Percentiles rank a stretch among this genome's conserved stretches.
phyloP scores from a whole-genome alignment of 75 land plant genomes.

The Pseudotsuga menziesii region DNA sequence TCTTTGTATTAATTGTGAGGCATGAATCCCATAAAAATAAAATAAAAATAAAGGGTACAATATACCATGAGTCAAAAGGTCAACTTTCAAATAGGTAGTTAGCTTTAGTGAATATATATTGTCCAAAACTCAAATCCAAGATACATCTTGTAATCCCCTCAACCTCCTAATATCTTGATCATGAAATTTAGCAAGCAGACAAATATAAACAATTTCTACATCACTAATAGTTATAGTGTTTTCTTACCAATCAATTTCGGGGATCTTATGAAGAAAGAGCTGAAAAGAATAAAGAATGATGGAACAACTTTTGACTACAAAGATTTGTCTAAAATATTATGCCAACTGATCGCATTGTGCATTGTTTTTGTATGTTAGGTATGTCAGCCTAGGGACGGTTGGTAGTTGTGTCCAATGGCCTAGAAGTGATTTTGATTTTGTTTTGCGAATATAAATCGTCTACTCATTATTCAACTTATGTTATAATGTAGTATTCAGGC shows the following conservation, averaged over 20 bases:
- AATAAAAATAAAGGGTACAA: not conserved
- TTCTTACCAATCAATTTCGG: constrained; percentile 5
- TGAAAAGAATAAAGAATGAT: too few relatives aligned
- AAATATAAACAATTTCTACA: not conserved
- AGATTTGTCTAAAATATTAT: not conserved
- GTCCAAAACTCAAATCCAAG: not conserved
- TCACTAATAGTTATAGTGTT: constrained; percentile 5
- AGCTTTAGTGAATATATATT: not conserved
- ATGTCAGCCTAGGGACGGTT: not conserved
- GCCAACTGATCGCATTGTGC: not conserved
- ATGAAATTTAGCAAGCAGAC: not conserved
- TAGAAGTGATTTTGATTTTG: constrained; percentile 5
- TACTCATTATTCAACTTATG: too few relatives aligned
- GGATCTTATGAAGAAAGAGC: too few relatives aligned
- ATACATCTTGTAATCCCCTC: too few relatives aligned
- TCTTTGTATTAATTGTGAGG: too few relatives aligned
- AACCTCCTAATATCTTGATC: not conserved
- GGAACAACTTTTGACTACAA: constrained; percentile 8
- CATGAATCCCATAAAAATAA: too few relatives aligned
- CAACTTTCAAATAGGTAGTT: not conserved
- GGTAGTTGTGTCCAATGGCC: constrained; percentile 1
- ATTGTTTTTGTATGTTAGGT: constrained; percentile 4
- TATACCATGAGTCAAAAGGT: not conserved
- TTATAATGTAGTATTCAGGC: too few relatives aligned
- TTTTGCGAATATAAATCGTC: constrained; percentile 2